A percentile compares a stretch with the other conserved stretches of the same genome.
Conservation (phyloP, 768 basidiomycete species). For the Calocybe gangraenosa region DNA sequence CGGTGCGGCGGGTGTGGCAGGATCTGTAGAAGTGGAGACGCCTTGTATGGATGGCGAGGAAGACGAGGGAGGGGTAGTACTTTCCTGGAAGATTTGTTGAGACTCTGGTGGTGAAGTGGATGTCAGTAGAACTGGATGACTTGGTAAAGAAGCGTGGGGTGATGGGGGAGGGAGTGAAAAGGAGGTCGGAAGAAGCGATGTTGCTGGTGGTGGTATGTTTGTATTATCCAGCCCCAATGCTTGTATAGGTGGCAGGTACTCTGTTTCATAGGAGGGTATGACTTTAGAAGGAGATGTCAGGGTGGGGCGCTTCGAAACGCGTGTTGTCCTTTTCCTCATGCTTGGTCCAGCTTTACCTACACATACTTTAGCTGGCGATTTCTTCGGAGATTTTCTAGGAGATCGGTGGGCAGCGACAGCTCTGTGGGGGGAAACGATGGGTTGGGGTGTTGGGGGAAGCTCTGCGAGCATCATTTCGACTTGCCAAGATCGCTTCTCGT, state of each 20-base stretch:
- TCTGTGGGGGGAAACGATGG: slow-evolving; percentile 7
- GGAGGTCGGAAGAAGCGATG: slow-evolving; percentile 58
- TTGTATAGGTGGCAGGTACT: slow-evolving; percentile 32
- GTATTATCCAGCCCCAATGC: slow-evolving; percentile 28
- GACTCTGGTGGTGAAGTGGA: slow-evolving; percentile 16
- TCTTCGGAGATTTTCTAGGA: slow-evolving; percentile 29
- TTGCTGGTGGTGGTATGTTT: slow-evolving; percentile 32
- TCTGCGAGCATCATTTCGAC: slow-evolving; percentile 59
- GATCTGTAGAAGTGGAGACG: slow-evolving; percentile 1
- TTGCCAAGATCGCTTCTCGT: slow-evolving; percentile 76
- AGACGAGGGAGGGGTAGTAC: slow-evolving; percentile 9
- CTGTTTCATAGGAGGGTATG: slow-evolving; percentile 36
- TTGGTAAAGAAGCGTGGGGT: slow-evolving; percentile 61
- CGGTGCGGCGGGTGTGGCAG: slow-evolving; percentile 26
- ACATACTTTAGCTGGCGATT: slow-evolving; percentile 40
- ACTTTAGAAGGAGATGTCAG: slow-evolving; percentile 30
- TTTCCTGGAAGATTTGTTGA: slow-evolving; percentile 11
- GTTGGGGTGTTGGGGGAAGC: slow-evolving; percentile 41
- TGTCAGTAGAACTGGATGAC: slow-evolving; percentile 37
- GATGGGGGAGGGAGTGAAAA: slow-evolving; percentile 81
- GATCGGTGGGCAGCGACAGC: not conserved
- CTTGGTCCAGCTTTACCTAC: slow-evolving; percentile 42
- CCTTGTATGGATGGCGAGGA: slow-evolving; percentile 14
- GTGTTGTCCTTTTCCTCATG: slow-evolving; percentile 37
- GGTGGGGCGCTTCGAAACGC: slow-evolving; percentile 47